phyloP scores from a whole-genome alignment of 2,329 filamentous ascomycete species.

The Penicillium sp. region DNA sequence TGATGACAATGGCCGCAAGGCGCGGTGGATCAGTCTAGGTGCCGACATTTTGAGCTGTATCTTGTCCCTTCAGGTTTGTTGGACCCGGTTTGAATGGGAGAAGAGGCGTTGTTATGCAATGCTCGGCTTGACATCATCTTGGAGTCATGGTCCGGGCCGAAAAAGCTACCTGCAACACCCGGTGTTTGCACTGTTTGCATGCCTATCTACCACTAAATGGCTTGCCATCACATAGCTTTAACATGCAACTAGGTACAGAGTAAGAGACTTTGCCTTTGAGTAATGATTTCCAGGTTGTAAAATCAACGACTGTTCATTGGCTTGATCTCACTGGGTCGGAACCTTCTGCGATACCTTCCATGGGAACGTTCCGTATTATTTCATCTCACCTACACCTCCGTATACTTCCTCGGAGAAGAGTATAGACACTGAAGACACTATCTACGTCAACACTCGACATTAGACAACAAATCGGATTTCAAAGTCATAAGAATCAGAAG shows the following conservation, averaged over 20 bases:
- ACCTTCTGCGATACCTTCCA: too few relatives aligned
- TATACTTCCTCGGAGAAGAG: too few relatives aligned
- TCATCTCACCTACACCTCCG: too few relatives aligned
- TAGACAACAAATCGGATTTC: too few relatives aligned
- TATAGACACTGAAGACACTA: too few relatives aligned
- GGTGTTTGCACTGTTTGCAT: constrained; percentile 41
- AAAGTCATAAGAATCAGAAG: too few relatives aligned
- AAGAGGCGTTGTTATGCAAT: constrained; percentile 16
- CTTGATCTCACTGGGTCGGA: too few relatives aligned
- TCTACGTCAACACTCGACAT: too few relatives aligned
- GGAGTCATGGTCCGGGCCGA: constrained; percentile 20
- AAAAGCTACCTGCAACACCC: constrained; percentile 21
- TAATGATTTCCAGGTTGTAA: too few relatives aligned
- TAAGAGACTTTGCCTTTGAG: too few relatives aligned
- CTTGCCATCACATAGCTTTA: constrained; percentile 11
- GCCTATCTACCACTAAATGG: constrained; percentile 8
- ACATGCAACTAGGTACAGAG: not conserved
- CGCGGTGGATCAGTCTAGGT: constrained; percentile 46
- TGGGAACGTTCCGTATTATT: too few relatives aligned
- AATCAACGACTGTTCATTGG: too few relatives aligned
- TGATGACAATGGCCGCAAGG: constrained; percentile 40
- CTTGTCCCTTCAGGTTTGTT: not conserved
- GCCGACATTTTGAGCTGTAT: constrained; percentile 44
- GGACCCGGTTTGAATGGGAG: constrained; percentile 1
- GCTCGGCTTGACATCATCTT: constrained; percentile 41